Evolutionary conservation across 805 yeast genomes (phyloP).

Genomic region (Candida xyloterini): DNA sequence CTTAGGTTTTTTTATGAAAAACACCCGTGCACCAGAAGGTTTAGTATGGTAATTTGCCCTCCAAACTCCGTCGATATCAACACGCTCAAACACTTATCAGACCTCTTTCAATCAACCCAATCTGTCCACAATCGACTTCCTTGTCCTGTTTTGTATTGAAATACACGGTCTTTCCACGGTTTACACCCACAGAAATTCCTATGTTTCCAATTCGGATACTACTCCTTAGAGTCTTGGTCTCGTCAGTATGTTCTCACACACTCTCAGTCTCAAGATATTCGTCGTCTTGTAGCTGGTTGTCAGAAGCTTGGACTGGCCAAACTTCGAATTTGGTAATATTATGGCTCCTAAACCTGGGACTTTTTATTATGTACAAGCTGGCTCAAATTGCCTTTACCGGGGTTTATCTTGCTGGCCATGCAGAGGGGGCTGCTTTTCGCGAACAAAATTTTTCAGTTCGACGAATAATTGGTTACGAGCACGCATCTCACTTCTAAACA

Average conservation of each 20-base stretch:
- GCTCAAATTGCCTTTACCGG: conserved; percentile 10
- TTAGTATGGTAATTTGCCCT: conserved; percentile 4
- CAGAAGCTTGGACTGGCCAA: conserved; percentile 9
- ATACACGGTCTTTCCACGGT: conserved; percentile 2
- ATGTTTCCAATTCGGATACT: conserved; percentile 1
- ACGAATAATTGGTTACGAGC: conserved; percentile 10
- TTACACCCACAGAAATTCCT: conserved; percentile 3
- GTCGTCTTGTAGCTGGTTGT: conserved; percentile 6
- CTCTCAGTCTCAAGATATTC: conserved; percentile 8
- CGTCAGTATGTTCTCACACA: conserved; percentile 8
- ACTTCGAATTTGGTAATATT: conserved; percentile 8
- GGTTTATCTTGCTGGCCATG: conserved; percentile 10
- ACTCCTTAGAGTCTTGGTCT: conserved; percentile 6
- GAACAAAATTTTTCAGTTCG: conserved; percentile 11
- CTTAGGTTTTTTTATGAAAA: conserved; percentile 3
- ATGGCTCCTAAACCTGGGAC: conserved; percentile 7
- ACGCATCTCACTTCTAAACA: not conserved
- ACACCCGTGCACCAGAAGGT: conserved; percentile 9
- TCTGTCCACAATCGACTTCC: conserved; percentile 1
- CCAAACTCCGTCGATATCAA: conserved; percentile 3
- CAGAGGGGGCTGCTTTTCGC: conserved; percentile 10
- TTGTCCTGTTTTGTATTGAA: not conserved
- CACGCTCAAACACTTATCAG: conserved; percentile 2
- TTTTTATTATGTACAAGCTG: conserved; percentile 12
- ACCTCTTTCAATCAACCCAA: not conserved